phyloP scores from a whole-genome alignment of 768 basidiomycete species.

The Piloderma croceum region DNA sequence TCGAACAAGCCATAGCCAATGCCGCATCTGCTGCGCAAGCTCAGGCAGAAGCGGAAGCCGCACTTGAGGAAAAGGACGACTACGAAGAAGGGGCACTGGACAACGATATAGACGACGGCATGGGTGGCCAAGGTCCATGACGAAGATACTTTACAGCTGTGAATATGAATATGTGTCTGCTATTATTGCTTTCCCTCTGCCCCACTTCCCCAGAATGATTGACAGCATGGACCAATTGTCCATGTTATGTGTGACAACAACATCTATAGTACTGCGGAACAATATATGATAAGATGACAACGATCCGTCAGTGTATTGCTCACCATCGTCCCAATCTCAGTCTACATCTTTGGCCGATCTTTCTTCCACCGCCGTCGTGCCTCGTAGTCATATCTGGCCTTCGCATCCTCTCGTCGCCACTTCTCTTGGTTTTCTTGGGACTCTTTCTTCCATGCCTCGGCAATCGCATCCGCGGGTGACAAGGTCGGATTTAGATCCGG shows the following conservation, averaged over 20 bases:
- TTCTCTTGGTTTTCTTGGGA: slow-evolving; percentile 51
- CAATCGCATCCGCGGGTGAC: slow-evolving; percentile 59
- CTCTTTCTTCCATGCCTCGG: slow-evolving; percentile 62
- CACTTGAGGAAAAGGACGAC: slow-evolving; percentile 65
- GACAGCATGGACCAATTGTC: slow-evolving; percentile 3
- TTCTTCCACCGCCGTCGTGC: slow-evolving; percentile 30
- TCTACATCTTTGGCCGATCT: slow-evolving; percentile 50
- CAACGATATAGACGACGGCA: slow-evolving; percentile 40
- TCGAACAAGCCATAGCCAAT: slow-evolving; percentile 70
- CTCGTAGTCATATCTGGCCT: slow-evolving; percentile 42
- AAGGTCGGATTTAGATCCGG: too few relatives aligned
- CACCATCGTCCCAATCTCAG: too few relatives aligned
- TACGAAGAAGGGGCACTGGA: slow-evolving; percentile 40
- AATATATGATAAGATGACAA: background rate
- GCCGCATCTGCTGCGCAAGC: slow-evolving; percentile 72
- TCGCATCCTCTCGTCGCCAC: slow-evolving; percentile 55
- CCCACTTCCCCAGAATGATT: background rate
- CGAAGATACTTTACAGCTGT: background rate
- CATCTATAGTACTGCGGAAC: background rate
- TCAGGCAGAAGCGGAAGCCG: slow-evolving; percentile 75
- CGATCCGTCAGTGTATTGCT: background rate
- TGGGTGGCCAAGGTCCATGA: slow-evolving; percentile 24
- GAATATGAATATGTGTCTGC: background rate
- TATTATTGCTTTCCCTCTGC: background rate
- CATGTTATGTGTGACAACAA: slow-evolving; percentile 3